phyloP scores from a whole-genome alignment of 2,329 filamentous ascomycete species.

The Cytospora paraplurivora region DNA sequence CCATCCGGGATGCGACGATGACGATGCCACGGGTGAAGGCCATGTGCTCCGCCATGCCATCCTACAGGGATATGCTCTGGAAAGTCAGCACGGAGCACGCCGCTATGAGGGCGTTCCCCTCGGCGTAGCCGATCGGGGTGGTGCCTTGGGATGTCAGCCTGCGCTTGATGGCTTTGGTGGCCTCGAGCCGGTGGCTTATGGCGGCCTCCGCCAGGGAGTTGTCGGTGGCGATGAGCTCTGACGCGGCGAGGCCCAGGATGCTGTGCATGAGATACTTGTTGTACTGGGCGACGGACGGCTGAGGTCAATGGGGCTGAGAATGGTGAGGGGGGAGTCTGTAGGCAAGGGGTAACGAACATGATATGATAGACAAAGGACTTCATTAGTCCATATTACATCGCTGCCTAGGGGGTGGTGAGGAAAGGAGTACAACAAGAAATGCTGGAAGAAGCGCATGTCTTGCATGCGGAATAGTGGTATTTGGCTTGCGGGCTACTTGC shows the following conservation, averaged over 20 bases:
- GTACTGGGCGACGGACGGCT: neutral
- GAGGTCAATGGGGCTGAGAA: constrained; percentile 27
- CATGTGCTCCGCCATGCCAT: constrained; percentile 62
- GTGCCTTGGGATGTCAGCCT: constrained; percentile 43
- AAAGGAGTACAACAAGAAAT: constrained; percentile 63
- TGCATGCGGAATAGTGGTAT: constrained; percentile 61
- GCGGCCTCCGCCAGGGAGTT: constrained; percentile 57
- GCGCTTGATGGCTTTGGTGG: constrained; percentile 63
- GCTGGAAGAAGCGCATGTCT: constrained; percentile 71
- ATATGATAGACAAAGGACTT: constrained; percentile 68
- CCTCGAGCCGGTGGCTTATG: constrained; percentile 65
- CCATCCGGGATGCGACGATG: constrained; percentile 58
- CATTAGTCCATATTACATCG: constrained; percentile 66
- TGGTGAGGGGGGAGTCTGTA: too few relatives aligned
- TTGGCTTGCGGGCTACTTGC: constrained; percentile 53
- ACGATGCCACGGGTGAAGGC: constrained; percentile 61
- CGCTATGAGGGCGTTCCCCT: constrained; percentile 61
- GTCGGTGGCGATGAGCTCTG: constrained; percentile 59
- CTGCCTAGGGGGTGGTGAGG: constrained; percentile 67
- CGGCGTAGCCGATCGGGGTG: constrained; percentile 42
- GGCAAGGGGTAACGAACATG: constrained; percentile 48
- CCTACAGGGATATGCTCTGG: constrained; percentile 59
- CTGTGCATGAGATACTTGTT: constrained; percentile 73
- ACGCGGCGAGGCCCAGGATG: constrained; percentile 68
- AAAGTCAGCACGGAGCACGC: constrained; percentile 62